Conservation (phyloP, 441 rosid genomes). For the Adansonia madagascariensis region DNA sequence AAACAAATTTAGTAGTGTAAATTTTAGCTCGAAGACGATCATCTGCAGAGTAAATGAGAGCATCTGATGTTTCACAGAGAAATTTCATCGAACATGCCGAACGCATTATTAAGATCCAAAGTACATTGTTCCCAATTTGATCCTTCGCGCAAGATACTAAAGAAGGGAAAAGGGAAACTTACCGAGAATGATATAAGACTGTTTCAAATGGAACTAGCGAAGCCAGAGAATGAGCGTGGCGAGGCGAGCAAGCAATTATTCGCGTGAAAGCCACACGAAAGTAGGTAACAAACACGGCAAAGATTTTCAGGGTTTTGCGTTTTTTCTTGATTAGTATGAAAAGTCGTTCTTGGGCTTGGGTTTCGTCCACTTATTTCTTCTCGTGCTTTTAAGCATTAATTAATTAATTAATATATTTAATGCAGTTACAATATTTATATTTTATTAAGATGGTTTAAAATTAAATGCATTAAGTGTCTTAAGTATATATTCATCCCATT, state of each 20-base stretch:
- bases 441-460: no score
- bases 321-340: neutral
- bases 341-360: no score
- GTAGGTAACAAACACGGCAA: neutral
- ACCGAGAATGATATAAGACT: conserved; percentile 5
- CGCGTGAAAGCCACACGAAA: neutral
- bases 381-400: no score
- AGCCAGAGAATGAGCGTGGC: neutral
- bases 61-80: neutral
- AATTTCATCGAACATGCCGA: conserved; percentile 10
- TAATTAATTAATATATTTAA: no score
- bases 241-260: neutral
- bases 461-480: no score
- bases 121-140: fast-evolving
- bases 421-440: no score
- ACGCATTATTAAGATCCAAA: neutral
- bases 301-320: neutral
- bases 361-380: no score
- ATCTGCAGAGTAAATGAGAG: neutral
- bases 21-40: neutral
- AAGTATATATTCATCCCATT: no score
- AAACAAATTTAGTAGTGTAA: neutral
- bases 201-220: neutral
- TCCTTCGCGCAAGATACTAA: neutral
- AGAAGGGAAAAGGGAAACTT: neutral